Conservation (phyloP, 805 yeast species). For the Candida caryicola region DNA sequence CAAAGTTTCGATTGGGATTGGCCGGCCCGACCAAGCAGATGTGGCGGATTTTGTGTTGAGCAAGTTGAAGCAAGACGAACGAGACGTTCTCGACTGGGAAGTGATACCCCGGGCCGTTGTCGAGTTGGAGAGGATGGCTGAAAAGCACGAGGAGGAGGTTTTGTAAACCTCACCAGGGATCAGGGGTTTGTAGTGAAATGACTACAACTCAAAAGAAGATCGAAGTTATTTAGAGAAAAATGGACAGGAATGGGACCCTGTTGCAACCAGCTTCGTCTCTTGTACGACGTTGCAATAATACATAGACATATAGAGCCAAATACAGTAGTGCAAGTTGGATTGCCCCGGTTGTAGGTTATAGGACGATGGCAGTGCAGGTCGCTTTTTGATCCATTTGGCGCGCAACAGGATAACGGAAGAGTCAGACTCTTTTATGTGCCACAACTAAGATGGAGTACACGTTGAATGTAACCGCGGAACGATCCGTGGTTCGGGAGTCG, state of each 20-base stretch:
- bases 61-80: slow-evolving; percentile 47
- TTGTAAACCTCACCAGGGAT: too few species aligned
- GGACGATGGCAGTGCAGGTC: too few species aligned
- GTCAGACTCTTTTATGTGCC: background rate
- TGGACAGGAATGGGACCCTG: too few species aligned
- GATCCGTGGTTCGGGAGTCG: slow-evolving; percentile 53
- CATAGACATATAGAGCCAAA: too few species aligned
- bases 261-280: too few species aligned
- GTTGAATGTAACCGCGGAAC: slow-evolving; percentile 48
- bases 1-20: slow-evolving; percentile 78
- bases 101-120: slow-evolving; percentile 41
- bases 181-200: too few species aligned
- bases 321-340: too few species aligned
- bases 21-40: slow-evolving; percentile 50
- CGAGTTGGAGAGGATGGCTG: slow-evolving; percentile 34
- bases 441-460: slow-evolving; percentile 41
- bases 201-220: too few species aligned
- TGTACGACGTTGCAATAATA: too few species aligned
- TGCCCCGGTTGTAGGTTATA: too few species aligned
- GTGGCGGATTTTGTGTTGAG: slow-evolving; percentile 66
- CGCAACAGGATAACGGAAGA: slow-evolving; percentile 1
- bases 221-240: too few species aligned
- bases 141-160: slow-evolving; percentile 9
- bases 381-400: too few species aligned
- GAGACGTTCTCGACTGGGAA: slow-evolving; percentile 33